Evolutionary conservation across 2,329 filamentous ascomycete species (phyloP).

Genomic region (Fusarium sp.): DNA sequence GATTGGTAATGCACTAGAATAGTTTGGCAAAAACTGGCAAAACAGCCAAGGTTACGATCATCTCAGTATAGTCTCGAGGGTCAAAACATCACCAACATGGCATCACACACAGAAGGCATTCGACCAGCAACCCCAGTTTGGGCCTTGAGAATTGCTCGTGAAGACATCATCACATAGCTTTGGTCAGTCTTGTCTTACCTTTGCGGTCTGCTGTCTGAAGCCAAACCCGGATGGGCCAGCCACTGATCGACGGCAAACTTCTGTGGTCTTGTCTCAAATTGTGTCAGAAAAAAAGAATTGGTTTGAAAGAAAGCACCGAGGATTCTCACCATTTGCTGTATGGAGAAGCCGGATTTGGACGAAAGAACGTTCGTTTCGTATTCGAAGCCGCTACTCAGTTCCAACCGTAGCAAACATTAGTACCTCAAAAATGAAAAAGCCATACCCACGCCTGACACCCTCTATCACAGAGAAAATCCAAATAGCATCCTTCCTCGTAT

Average conservation of each 20-base stretch:
- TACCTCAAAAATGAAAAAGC: constrained; percentile 18
- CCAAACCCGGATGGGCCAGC: background rate
- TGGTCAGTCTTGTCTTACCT: constrained; percentile 14
- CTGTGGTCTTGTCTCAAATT: constrained; percentile 26
- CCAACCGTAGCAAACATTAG: constrained; percentile 21
- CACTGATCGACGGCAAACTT: constrained; percentile 18
- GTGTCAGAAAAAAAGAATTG: constrained; percentile 27
- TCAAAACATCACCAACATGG: background rate
- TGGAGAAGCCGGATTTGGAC: background rate
- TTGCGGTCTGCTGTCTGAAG: background rate
- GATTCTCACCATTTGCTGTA: constrained; percentile 39
- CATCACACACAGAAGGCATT: background rate
- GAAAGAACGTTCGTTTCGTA: constrained; percentile 16
- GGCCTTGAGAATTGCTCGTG: background rate
- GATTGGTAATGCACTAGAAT: background rate
- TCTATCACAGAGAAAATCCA: background rate
- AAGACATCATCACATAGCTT: background rate
- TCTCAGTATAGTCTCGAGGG: background rate
- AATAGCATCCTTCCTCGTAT: background rate
- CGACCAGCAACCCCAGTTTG: background rate
- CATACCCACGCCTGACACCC: constrained; percentile 9
- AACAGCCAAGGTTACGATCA: background rate
- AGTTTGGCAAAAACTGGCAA: background rate
- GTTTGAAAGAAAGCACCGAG: constrained; percentile 27
- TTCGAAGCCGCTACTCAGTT: constrained; percentile 22